These are phyloP conservation scores for Penicillium manginii DNA, from an alignment of 495 filamentous ascomycete genomes.

Conservation along the genomic window DNA sequence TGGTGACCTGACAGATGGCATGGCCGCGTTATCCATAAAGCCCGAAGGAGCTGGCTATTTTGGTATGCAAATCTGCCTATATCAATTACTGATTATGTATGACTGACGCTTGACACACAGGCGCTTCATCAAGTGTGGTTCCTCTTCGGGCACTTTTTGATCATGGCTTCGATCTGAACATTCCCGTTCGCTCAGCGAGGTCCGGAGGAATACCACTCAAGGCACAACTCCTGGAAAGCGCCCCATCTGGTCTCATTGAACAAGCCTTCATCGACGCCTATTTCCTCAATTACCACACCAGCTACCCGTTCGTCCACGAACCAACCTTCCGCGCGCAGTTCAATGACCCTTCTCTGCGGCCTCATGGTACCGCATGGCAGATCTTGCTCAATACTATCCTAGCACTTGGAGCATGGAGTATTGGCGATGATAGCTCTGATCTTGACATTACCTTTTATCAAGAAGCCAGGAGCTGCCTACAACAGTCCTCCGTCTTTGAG, in stretches of 20 bases:
- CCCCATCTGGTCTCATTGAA: conserved; percentile 48
- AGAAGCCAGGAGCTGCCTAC: conserved; percentile 47
- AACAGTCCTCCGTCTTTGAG: conserved; percentile 53
- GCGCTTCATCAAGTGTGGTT: conserved; percentile 52
- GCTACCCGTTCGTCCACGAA: conserved; percentile 60
- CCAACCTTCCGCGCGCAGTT: conserved; percentile 59
- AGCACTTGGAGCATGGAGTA: conserved; percentile 56
- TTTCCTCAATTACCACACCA: conserved; percentile 56
- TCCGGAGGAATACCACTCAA: conserved; percentile 42
- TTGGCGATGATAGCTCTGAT: conserved; percentile 52
- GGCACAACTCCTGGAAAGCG: conserved; percentile 45
- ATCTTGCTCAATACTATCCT: conserved; percentile 55
- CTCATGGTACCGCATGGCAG: conserved; percentile 54
- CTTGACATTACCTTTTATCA: conserved; percentile 54
- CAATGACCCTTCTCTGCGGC: conserved; percentile 52
- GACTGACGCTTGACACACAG: conserved; percentile 25
- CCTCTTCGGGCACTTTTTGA: conserved; percentile 48
- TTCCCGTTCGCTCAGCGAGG: conserved; percentile 39
- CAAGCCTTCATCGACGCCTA: conserved; percentile 56
- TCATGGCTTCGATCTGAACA: conserved; percentile 51
- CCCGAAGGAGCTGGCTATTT: conserved; percentile 56
- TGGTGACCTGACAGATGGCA: conserved; percentile 53
- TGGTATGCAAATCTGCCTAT: conserved; percentile 29
- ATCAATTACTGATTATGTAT: neutral
- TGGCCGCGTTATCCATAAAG: conserved; percentile 55